Conservation (phyloP, 177 flowering plant genomes). For the Vitis hybrid region DNA sequence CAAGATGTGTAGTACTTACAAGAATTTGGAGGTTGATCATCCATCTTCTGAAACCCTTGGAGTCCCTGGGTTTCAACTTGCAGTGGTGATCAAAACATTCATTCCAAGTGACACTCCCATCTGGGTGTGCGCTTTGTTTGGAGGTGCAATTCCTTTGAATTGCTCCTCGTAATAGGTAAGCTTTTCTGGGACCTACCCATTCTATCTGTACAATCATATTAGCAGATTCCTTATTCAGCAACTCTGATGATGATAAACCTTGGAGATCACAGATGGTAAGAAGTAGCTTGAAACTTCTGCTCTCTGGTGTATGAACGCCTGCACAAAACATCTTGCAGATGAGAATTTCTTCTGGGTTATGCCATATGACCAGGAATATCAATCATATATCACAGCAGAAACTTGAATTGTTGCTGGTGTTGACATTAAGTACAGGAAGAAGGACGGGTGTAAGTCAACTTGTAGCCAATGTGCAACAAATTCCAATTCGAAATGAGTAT, state of each 20-base stretch:
- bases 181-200: conserved; percentile 12
- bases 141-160: conserved; percentile 8
- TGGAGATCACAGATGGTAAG: conserved; percentile 16
- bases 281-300: conserved; percentile 17
- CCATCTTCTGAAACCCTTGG: conserved; percentile 17
- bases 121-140: conserved; percentile 12
- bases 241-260: background rate
- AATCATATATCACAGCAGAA: too few relatives aligned
- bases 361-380: too few relatives aligned
- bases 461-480: too few relatives aligned
- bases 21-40: conserved; percentile 21
- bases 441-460: too few relatives aligned
- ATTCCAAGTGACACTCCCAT: conserved; percentile 25
- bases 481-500: too few relatives aligned
- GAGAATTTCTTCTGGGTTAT: background rate
- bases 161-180: conserved; percentile 4
- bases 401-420: too few relatives aligned
- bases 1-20: conserved; percentile 12
- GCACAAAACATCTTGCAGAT: background rate
- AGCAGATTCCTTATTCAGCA: background rate
- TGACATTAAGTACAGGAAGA: too few relatives aligned
- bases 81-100: conserved; percentile 24
- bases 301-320: background rate
- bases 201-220: conserved; percentile 17
- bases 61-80: conserved; percentile 17